These are phyloP conservation scores for Citeromyces matritensis DNA, from an alignment of 805 yeast species.

Conservation along the genomic window DNA sequence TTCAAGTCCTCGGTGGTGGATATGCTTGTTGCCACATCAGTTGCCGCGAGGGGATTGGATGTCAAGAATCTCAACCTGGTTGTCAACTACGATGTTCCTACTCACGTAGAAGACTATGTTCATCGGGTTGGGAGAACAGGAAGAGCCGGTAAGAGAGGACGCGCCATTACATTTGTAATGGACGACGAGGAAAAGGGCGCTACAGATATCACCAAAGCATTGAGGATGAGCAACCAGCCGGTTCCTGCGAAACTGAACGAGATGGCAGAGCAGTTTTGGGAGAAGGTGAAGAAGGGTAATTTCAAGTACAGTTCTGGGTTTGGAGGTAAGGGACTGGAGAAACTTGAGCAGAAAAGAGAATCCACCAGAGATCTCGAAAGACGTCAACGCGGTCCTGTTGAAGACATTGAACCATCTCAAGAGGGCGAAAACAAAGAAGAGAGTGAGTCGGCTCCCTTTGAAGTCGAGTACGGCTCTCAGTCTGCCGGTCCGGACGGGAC, in stretches of 20 bases:
- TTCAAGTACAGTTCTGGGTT: conserved; percentile 59
- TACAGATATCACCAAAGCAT: conserved; percentile 54
- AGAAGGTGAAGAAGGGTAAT: conserved; percentile 52
- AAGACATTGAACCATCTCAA: conserved; percentile 11
- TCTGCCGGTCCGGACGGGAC: conserved; percentile 28
- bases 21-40: conserved; percentile 79
- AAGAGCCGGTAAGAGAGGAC: conserved; percentile 71
- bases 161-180: conserved; percentile 54
- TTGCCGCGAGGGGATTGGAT: conserved; percentile 90
- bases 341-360: conserved; percentile 48
- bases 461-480: conserved; percentile 27
- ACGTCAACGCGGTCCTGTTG: conserved; percentile 9
- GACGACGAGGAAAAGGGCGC: conserved; percentile 49
- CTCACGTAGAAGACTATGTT: conserved; percentile 87
- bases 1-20: conserved; percentile 48
- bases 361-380: conserved; percentile 33
- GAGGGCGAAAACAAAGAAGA: conserved; percentile 10
- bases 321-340: conserved; percentile 86
- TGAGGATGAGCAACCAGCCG: conserved; percentile 37
- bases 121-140: conserved; percentile 97
- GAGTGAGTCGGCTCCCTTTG: conserved; percentile 11
- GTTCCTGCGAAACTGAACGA: conserved; percentile 33
- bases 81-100: conserved; percentile 69
- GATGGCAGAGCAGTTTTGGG: conserved; percentile 40
- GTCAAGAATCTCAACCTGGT: conserved; percentile 78